These are phyloP conservation scores for Choanephora cucurbitarum DNA, from an alignment of 371 early-diverging fungal species.

Conservation along the genomic window DNA sequence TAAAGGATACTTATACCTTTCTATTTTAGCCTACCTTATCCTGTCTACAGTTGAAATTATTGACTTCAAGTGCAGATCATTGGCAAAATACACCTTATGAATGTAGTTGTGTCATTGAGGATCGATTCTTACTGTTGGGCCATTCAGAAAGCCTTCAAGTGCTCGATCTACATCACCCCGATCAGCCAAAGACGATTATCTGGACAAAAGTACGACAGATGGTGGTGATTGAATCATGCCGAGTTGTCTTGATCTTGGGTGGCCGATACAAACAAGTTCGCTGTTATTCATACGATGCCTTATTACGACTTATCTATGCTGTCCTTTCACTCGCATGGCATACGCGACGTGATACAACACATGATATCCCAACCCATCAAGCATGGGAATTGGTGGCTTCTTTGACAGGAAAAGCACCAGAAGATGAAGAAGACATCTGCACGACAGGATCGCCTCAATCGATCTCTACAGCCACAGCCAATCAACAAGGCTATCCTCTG, in stretches of 20 bases:
- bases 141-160: slow-evolving; percentile 32
- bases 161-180: slow-evolving; percentile 20
- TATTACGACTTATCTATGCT: slow-evolving; percentile 33
- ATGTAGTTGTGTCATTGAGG: slow-evolving; percentile 42
- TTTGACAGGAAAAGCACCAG: slow-evolving; percentile 18
- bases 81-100: slow-evolving; percentile 31
- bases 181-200: slow-evolving; percentile 29
- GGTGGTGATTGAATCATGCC: slow-evolving; percentile 30
- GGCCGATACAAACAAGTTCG: slow-evolving; percentile 44
- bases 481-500: not conserved
- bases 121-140: slow-evolving; percentile 39
- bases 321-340: slow-evolving; percentile 34
- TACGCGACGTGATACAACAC: slow-evolving; percentile 6
- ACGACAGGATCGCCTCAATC: not conserved
- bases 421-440: not conserved
- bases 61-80: slow-evolving; percentile 21
- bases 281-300: slow-evolving; percentile 45
- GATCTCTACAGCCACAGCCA: not conserved
- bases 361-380: slow-evolving; percentile 28
- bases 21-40: slow-evolving; percentile 8
- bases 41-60: slow-evolving; percentile 24
- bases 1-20: too few relatives aligned
- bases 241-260: slow-evolving; percentile 35
- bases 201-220: slow-evolving; percentile 39
- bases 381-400: slow-evolving; percentile 25